Conservation (phyloP, 1,284 basidiomycete genomes). For the Neotropicomus parvogracilis region DNA sequence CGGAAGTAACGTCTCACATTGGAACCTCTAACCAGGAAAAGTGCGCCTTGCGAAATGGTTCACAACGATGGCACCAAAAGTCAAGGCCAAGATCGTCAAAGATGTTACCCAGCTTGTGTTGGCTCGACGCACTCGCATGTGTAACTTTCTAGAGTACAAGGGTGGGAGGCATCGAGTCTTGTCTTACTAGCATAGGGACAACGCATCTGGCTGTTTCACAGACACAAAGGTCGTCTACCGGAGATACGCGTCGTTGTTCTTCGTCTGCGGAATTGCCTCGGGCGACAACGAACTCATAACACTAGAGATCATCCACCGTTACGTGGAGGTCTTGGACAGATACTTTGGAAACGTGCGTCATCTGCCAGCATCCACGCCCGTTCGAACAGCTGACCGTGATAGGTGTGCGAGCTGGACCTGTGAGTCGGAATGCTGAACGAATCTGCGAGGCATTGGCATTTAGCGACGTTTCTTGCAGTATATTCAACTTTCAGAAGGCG, state of each 20-base stretch:
- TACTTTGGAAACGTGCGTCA: constrained; percentile 94
- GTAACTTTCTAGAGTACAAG: constrained; percentile 99
- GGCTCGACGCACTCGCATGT: constrained; percentile 95
- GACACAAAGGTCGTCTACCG: constrained; percentile 97
- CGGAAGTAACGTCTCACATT: constrained; percentile 12
- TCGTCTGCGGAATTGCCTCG: constrained; percentile 88
- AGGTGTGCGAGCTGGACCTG: constrained; percentile 97
- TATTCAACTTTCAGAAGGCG: constrained; percentile 98
- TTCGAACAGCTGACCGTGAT: constrained; percentile 4
- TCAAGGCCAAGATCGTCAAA: constrained; percentile 97
- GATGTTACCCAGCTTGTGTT: constrained; percentile 99
- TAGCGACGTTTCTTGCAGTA: constrained; percentile 45
- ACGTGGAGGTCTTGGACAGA: constrained; percentile 97
- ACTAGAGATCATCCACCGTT: constrained; percentile 96
- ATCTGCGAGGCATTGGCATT: not conserved
- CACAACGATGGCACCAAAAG: constrained; percentile 90
- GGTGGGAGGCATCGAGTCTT: constrained; percentile 48
- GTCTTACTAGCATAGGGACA: not conserved
- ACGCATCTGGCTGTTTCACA: constrained; percentile 29
- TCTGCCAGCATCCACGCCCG: not conserved
- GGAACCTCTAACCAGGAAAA: constrained; percentile 63
- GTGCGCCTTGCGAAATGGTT: constrained; percentile 99
- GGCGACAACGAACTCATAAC: constrained; percentile 92
- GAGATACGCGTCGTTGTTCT: constrained; percentile 97
- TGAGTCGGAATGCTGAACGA: constrained; percentile 35